phyloP scores from a whole-genome alignment of 129 eudicot genomes.

The Artemisia argyi region DNA sequence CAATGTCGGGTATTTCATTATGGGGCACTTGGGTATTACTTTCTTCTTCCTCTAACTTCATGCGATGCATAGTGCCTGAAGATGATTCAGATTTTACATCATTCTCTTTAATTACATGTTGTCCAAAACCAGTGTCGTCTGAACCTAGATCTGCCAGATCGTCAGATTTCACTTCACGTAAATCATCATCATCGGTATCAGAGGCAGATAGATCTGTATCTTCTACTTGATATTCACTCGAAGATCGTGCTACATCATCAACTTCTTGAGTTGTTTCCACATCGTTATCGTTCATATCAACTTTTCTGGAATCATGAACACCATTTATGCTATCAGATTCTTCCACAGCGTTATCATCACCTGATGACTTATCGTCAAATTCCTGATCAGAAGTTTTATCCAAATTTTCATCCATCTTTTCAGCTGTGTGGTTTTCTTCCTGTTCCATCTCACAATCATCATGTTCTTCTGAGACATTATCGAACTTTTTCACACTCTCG shows the following conservation, averaged over 20 bases:
- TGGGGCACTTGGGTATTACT: slow-evolving; percentile 9
- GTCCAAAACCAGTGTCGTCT: slow-evolving; percentile 11
- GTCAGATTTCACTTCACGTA: slow-evolving; percentile 26
- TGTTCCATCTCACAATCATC: slow-evolving; percentile 24
- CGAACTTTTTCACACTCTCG: not conserved
- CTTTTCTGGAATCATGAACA: slow-evolving; percentile 21
- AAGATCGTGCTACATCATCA: slow-evolving; percentile 27
- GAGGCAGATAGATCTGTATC: slow-evolving; percentile 29
- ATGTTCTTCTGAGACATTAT: not conserved
- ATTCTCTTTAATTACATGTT: slow-evolving; percentile 27
- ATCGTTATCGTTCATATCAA: slow-evolving; percentile 25
- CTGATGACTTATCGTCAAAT: slow-evolving; percentile 26
- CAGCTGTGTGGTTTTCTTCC: slow-evolving; percentile 16
- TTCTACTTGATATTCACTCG: slow-evolving; percentile 25
- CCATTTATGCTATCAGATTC: slow-evolving; percentile 26
- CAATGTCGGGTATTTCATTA: slow-evolving; percentile 17
- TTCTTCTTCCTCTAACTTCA: slow-evolving; percentile 24
- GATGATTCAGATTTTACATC: slow-evolving; percentile 43
- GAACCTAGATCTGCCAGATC: not conserved
- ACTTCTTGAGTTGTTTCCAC: slow-evolving; percentile 38
- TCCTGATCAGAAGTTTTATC: slow-evolving; percentile 30
- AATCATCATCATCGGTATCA: slow-evolving; percentile 29
- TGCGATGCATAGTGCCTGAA: slow-evolving; percentile 24
- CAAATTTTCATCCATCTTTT: slow-evolving; percentile 17
- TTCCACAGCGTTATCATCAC: slow-evolving; percentile 24